Base-by-base conservation (phyloP, 116 monocot genomes). In the Iris pallida region DNA sequence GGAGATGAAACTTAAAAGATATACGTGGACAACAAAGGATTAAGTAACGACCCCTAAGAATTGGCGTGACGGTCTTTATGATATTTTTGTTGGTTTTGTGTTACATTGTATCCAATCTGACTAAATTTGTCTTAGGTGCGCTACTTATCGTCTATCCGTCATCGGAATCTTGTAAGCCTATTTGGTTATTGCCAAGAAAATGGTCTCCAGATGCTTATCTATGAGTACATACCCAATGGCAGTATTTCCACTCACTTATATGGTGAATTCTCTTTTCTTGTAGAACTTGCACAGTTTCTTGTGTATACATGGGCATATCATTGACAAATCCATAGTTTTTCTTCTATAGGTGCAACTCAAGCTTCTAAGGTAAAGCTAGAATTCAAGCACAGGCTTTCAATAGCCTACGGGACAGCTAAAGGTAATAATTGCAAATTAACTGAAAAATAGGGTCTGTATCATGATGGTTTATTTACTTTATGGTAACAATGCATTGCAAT, bases 141-240 rank as follows among this genome's bases (percentile, higher is more conserved):
- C 13, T 66, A 73, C 44, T 63, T 84, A 30, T 72, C 83, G 59
- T 68, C 79, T 15, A 78, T 86, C 61, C 78, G 76, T 13, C 88
- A 88, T 68, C 64, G 81, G 13, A 81, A 88, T 66, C 53, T 88
- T 59, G 89, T 89, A 68, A 82, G 68, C 53, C 84, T 89, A 48
- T 76, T 89, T 68, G 89, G 89, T 42, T 89, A 82, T 72, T 82
- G 85, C 74, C 89, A 89, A 62, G 82, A 89, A 80, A 74, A 75
- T 66, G 66, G 63, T 73, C 18, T 80, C 10, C 89, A 85, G 49
- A 85, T 89, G 80, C 82, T 89, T 70, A 56, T 89, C 58, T 89
- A 85, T 64, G 89, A 89, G 66, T 83, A 89, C 70, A 66, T 89
- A 63, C 73, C 89, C 67, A 89, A 85, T 71, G 89, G 83, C 58